These are phyloP conservation scores for Suillus variegatus DNA, from an alignment of 768 basidiomycete genomes.

Conservation along the genomic window DNA sequence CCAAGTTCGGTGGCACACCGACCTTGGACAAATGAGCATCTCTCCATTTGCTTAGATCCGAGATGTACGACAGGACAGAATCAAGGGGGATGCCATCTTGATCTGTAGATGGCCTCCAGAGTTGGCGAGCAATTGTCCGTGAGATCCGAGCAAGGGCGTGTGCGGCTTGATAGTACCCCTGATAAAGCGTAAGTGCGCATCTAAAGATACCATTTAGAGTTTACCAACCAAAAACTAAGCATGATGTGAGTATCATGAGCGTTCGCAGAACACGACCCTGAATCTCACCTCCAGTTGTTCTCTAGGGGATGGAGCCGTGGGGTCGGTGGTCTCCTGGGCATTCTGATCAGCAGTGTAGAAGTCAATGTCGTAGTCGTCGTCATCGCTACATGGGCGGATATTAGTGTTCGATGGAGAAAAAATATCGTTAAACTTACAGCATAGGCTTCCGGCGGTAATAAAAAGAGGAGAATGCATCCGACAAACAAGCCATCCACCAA, in stretches of 20 bases:
- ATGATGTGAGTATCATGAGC: slow-evolving; percentile 13
- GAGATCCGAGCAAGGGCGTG: slow-evolving; percentile 83
- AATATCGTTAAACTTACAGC: slow-evolving; percentile 44
- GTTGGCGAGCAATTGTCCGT: slow-evolving; percentile 75
- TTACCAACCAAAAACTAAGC: slow-evolving; percentile 65
- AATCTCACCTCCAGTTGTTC: slow-evolving; percentile 75
- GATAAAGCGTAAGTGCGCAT: slow-evolving; percentile 14
- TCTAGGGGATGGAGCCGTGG: slow-evolving; percentile 61
- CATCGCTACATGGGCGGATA: slow-evolving; percentile 49
- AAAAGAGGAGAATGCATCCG: slow-evolving; percentile 80
- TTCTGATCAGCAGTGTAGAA: slow-evolving; percentile 78
- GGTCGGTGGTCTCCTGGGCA: slow-evolving; percentile 47
- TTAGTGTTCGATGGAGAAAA: slow-evolving; percentile 19
- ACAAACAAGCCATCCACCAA: slow-evolving; percentile 91
- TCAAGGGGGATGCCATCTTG: slow-evolving; percentile 76
- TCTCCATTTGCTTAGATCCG: slow-evolving; percentile 68
- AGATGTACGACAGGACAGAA: slow-evolving; percentile 55
- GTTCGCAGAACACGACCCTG: background rate
- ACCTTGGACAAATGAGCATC: slow-evolving; percentile 74
- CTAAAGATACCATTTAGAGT: slow-evolving; percentile 9
- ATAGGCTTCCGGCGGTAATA: slow-evolving; percentile 87
- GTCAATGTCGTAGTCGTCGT: slow-evolving; percentile 88
- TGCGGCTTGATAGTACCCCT: slow-evolving; percentile 85
- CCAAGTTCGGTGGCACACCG: slow-evolving; percentile 85
- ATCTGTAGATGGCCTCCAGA: slow-evolving; percentile 81